Conservation (phyloP, 2,329 filamentous ascomycete genomes). For the Eurotiales sp. region DNA sequence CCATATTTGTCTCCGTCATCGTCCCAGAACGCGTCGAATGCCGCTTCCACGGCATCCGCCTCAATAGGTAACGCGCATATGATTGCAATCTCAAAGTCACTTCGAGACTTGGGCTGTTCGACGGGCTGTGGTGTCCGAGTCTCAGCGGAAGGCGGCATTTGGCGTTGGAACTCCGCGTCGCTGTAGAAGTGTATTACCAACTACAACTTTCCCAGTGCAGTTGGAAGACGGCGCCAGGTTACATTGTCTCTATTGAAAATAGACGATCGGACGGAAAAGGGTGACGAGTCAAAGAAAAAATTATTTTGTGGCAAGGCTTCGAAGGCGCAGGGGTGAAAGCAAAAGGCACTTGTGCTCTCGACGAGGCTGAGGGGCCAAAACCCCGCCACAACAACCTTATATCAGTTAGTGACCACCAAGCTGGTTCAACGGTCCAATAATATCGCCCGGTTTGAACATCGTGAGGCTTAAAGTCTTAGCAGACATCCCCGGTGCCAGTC, state of each 20-base stretch:
- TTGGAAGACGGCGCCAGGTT: too few relatives aligned
- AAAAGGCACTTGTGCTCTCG: neutral
- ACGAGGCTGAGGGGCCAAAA: neutral
- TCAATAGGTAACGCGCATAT: conserved; percentile 2
- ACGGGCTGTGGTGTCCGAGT: neutral
- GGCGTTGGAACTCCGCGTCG: neutral
- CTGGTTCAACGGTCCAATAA: too few relatives aligned
- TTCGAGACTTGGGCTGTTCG: neutral
- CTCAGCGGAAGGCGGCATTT: neutral
- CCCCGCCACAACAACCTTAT: neutral
- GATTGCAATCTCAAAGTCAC: neutral
- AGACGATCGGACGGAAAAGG: too few relatives aligned
- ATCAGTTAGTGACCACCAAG: too few relatives aligned
- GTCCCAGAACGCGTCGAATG: conserved; percentile 1
- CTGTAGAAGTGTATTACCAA: neutral
- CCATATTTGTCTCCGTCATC: neutral
- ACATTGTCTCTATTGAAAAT: too few relatives aligned
- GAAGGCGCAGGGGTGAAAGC: too few relatives aligned
- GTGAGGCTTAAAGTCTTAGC: too few relatives aligned
- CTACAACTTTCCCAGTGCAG: too few relatives aligned
- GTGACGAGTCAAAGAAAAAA: neutral
- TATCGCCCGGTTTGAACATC: too few relatives aligned
- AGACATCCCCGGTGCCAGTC: too few relatives aligned
- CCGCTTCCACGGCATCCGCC: neutral
- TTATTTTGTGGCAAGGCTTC: neutral